Evolutionary conservation across 768 basidiomycete genomes (phyloP).

Genomic region (Pleurotus citrinopileatus): DNA sequence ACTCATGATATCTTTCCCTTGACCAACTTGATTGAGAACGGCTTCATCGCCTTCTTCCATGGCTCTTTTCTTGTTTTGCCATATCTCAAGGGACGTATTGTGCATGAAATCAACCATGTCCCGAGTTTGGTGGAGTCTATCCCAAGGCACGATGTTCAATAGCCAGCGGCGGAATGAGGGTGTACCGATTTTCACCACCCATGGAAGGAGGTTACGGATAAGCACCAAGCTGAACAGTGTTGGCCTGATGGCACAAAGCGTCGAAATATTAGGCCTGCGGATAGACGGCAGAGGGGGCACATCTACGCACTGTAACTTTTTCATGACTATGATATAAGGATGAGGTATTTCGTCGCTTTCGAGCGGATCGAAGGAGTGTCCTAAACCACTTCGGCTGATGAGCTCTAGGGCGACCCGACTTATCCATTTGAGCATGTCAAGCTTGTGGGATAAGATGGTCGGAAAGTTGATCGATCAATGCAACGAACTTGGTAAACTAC

Average conservation of each 20-base stretch:
- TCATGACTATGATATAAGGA: slow-evolving; percentile 16
- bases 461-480: too few relatives aligned
- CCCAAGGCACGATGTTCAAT: slow-evolving; percentile 25
- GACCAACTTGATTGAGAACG: slow-evolving; percentile 25
- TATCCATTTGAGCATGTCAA: slow-evolving; percentile 23
- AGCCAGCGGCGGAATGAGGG: slow-evolving; percentile 30
- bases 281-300: not conserved
- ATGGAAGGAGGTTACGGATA: slow-evolving; percentile 19
- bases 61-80: slow-evolving; percentile 31
- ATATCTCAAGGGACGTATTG: slow-evolving; percentile 27
- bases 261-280: too few relatives aligned
- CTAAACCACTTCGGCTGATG: slow-evolving; percentile 33
- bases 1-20: slow-evolving; percentile 29
- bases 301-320: slow-evolving; percentile 4
- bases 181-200: slow-evolving; percentile 26
- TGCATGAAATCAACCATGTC: slow-evolving; percentile 32
- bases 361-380: slow-evolving; percentile 30
- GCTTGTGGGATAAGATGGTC: too few relatives aligned
- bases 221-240: slow-evolving; percentile 13
- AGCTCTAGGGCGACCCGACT: slow-evolving; percentile 30
- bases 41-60: slow-evolving; percentile 25
- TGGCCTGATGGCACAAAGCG: slow-evolving; percentile 10
- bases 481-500: not conserved
- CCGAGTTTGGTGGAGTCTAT: slow-evolving; percentile 23
- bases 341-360: slow-evolving; percentile 12